Percentiles rank a stretch among this genome's conserved stretches.
These are phyloP conservation scores for Dalbergia cochinchinensis DNA, from an alignment of 306 rosid species.

Conservation along the genomic window DNA sequence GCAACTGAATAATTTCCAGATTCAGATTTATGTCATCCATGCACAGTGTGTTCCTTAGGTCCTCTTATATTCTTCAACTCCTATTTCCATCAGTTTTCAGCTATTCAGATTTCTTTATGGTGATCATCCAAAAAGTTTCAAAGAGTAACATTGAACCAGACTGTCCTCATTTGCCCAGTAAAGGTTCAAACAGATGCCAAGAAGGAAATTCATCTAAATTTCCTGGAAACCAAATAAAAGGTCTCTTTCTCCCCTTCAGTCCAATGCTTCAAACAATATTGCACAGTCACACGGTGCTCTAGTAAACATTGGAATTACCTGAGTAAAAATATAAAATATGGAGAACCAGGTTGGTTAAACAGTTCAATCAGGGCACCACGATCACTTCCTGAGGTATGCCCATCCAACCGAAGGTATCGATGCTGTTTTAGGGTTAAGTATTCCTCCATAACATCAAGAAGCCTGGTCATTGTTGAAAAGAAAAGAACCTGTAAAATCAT, in stretches of 20 bases:
- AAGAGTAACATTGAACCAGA: not conserved
- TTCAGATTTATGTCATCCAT: not conserved
- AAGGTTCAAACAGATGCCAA: slow-evolving; percentile 2
- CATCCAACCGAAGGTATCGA: slow-evolving; percentile 86
- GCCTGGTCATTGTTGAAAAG: slow-evolving; percentile 99
- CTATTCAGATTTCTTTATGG: not conserved
- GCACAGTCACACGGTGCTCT: not conserved
- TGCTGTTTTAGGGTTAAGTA: slow-evolving; percentile 85
- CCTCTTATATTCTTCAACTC: not conserved
- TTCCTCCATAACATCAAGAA: slow-evolving; percentile 99
- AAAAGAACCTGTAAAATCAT: slow-evolving; percentile 84
- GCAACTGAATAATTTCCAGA: slow-evolving; percentile 12
- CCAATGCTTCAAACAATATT: not conserved
- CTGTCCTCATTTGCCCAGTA: not conserved
- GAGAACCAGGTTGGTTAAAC: slow-evolving; percentile 81
- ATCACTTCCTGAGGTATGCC: slow-evolving; percentile 95
- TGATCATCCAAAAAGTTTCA: not conserved
- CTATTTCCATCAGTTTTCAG: not conserved
- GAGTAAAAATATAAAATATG: slow-evolving; percentile 88
- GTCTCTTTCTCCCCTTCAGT: not conserved
- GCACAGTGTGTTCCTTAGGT: not conserved
- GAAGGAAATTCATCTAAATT: not conserved
- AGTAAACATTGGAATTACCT: slow-evolving; percentile 61
- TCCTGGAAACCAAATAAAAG: not conserved
- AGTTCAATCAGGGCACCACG: slow-evolving; percentile 95